Conservation (phyloP, 1,284 basidiomycete species). For the Apiotrichum laibachii region DNA sequence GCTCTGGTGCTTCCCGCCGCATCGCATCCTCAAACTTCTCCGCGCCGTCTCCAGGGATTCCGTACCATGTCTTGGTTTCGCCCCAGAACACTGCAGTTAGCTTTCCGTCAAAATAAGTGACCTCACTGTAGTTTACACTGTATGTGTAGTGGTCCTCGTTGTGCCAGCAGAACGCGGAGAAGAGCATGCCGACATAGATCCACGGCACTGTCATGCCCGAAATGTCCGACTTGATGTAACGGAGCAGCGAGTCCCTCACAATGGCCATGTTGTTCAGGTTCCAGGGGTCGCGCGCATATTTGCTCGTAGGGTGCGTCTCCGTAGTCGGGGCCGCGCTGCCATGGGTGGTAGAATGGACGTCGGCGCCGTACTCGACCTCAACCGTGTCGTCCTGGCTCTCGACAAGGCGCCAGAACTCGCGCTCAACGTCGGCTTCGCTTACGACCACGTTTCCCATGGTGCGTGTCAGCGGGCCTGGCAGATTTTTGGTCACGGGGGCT, state of each 20-base stretch:
- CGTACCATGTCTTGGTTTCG: conserved; percentile 99
- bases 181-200: conserved; percentile 99
- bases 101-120: too few relatives aligned
- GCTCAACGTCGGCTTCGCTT: conserved; percentile 86
- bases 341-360: conserved; percentile 95
- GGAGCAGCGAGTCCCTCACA: conserved; percentile 66
- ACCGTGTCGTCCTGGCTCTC: conserved; percentile 86
- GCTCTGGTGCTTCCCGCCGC: conserved; percentile 89
- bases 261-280: conserved; percentile 98
- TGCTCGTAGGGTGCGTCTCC: conserved; percentile 83
- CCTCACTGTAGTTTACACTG: conserved; percentile 87
- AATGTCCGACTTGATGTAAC: conserved; percentile 96
- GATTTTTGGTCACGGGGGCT: conserved; percentile 12
- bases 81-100: conserved; percentile 85
- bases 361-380: conserved; percentile 98
- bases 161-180: conserved; percentile 99
- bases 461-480: conserved; percentile 31
- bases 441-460: conserved; percentile 64
- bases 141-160: conserved; percentile 99
- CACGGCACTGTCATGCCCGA: conserved; percentile 99
- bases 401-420: conserved; percentile 95
- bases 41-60: conserved; percentile 88
- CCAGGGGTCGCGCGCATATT: conserved; percentile 90
- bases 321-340: conserved; percentile 95
- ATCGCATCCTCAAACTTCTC: conserved; percentile 96